phyloP scores from a whole-genome alignment of 805 yeast species.

The Hemisphaericaspora nanyangensis region DNA sequence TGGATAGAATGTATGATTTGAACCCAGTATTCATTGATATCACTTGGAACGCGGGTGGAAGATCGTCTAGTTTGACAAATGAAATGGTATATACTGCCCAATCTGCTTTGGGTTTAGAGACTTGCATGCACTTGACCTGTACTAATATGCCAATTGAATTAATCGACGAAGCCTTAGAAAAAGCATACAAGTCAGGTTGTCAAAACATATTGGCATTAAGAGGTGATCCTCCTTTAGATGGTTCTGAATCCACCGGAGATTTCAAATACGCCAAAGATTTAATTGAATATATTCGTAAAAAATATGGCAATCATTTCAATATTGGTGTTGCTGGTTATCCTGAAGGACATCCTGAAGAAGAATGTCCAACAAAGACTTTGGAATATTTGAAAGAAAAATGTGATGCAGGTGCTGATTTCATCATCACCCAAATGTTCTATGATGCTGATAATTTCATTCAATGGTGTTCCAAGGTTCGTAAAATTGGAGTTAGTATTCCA shows the following conservation, averaged over 20 bases:
- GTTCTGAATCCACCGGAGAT: constrained; percentile 72
- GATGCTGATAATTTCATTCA: constrained; percentile 79
- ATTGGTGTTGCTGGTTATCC: constrained; percentile 98
- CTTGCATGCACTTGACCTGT: constrained; percentile 97
- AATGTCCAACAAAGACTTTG: constrained; percentile 45
- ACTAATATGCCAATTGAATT: constrained; percentile 84
- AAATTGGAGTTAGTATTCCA: constrained; percentile 73
- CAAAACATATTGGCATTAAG: constrained; percentile 91
- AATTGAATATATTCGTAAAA: constrained; percentile 65
- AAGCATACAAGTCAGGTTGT: constrained; percentile 89
- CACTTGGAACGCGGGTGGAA: constrained; percentile 99
- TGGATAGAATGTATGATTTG: constrained; percentile 94
- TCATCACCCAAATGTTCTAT: constrained; percentile 96
- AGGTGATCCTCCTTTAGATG: constrained; percentile 90
- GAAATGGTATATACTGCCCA: constrained; percentile 92
- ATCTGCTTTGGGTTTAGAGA: constrained; percentile 84
- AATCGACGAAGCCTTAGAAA: constrained; percentile 79
- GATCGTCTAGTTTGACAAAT: constrained; percentile 75
- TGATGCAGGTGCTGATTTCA: constrained; percentile 91
- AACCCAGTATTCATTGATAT: constrained; percentile 91
- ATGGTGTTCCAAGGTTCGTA: constrained; percentile 76
- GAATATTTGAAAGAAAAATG: constrained; percentile 77
- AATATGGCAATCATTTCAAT: constrained; percentile 85
- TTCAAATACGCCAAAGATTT: constrained; percentile 87
- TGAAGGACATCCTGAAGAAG: constrained; percentile 93